Conservation (phyloP, 1,139 yeast species). For the Geotrichum klebahnii region DNA sequence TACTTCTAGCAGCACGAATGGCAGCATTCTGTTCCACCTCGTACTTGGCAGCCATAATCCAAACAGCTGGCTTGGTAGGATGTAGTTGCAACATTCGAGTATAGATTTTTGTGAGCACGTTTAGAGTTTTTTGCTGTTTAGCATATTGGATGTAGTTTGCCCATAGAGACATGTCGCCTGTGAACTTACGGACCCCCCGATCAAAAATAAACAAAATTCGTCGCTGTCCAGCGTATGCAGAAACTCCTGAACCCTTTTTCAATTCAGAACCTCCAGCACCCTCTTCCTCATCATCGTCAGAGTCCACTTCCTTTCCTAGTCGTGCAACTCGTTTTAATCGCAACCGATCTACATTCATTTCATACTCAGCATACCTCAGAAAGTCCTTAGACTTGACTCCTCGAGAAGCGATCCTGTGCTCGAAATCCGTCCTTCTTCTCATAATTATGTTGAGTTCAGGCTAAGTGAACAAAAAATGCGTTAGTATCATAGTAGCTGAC, state of each 20-base stretch:
- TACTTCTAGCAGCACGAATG: slow-evolving; percentile 80
- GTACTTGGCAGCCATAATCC: slow-evolving; percentile 94
- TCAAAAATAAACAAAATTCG: slow-evolving; percentile 80
- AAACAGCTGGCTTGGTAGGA: slow-evolving; percentile 84
- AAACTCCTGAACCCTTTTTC: slow-evolving; percentile 39
- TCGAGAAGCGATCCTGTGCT: slow-evolving; percentile 81
- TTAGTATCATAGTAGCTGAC: too few relatives aligned
- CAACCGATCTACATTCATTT: slow-evolving; percentile 70
- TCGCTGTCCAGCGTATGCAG: slow-evolving; percentile 85
- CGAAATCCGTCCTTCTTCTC: slow-evolving; percentile 93
- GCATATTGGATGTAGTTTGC: slow-evolving; percentile 69
- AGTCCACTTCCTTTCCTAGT: slow-evolving; percentile 42
- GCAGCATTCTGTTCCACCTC: slow-evolving; percentile 87
- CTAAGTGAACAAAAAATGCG: slow-evolving; percentile 47
- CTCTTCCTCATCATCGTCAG: slow-evolving; percentile 20
- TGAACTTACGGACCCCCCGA: slow-evolving; percentile 75
- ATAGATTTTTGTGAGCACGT: slow-evolving; percentile 76
- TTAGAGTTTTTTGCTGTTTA: slow-evolving; percentile 67
- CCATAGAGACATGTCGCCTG: slow-evolving; percentile 78
- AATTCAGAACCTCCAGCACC: slow-evolving; percentile 1
- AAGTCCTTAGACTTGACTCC: slow-evolving; percentile 78
- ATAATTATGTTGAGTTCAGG: slow-evolving; percentile 80
- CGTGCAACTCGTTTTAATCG: slow-evolving; percentile 69
- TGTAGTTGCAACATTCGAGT: slow-evolving; percentile 77
- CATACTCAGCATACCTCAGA: slow-evolving; percentile 75